Base-by-base conservation (phyloP, 352 stramenopile genomes). In the Globisporangium nagaii region DNA sequence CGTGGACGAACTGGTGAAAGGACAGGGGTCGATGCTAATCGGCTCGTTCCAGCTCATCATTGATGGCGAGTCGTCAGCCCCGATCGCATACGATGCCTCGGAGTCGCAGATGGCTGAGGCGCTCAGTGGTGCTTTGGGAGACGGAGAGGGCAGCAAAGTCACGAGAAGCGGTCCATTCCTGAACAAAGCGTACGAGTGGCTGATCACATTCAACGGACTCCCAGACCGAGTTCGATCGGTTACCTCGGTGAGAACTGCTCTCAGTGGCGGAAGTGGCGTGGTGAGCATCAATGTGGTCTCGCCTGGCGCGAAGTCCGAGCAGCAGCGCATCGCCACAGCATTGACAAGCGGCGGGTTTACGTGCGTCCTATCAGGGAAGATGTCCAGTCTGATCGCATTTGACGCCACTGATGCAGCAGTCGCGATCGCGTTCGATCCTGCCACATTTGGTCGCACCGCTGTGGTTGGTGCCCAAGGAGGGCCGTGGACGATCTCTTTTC, bases 171-270 rank as follows among this genome's bases (percentile, higher is more conserved):
- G 66, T 1, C 70, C 71, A 1, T 68, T 64, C 13, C 36, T 84
- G 8, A 86, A 86, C 46, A 73, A 74, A 25, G 72, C 27, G 0
- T 80, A 65, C 30, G 49, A 70, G 44, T 86, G 75, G 75, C 32
- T 56, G 15, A 10, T 86, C 15, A 60, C 22, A 3, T 75, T 86
- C 43, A 15, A 37, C 6, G 75, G 72, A 13, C 57, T 68, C 30
- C 72, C 75, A 0, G 53, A 50, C 39, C 62, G 63, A 17, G 51
- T 69, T 19, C 63, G 72, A 12, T 55, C 31, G 0, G 59, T 84
- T n/a, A 46, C 25, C 2, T n/a, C 51, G 4, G 37, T 71, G 2
- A 49, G 34, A 2, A 60, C 8, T 19, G 20, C 22, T 1, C 62
- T 86, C 1, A 63, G 61, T 5, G 52, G 34, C 34, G 75, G 72